Base-by-base conservation (phyloP, 441 rosid genomes). In the Arabidopsis hybrid region DNA sequence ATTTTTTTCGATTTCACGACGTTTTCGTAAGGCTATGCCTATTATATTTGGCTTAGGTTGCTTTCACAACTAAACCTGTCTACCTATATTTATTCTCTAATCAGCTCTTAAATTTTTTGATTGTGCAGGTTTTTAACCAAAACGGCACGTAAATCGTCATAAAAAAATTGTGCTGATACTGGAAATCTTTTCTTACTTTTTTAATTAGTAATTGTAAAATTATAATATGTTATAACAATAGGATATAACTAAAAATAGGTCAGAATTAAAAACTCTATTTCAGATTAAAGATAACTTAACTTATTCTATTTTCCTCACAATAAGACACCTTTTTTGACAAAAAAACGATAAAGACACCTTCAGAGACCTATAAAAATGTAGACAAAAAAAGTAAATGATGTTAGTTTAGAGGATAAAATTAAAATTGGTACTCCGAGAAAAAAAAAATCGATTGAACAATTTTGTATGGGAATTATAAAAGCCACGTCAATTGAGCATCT, bases 21-120 rank as follows among this genome's bases (percentile, higher is more conserved):
- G 75, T 64, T 63, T 64, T 64, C 34, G 71, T 35, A 47, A 55
- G 21, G 21, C n/a, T n/a, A n/a, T n/a, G 53, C 42, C 31, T 63
- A 63, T 47, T 63, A 56, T 38, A 47, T n/a, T 32, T 68, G 74
- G 70, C 17, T 61, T 35, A 43, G 52, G 58, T 36, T 75, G 70
- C 70, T 55, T 68, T 75, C 74, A 45, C 70, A 68, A 16, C 69
- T 67, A 67, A 69, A 61, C 74, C 58, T 43, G 39, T 42, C 69
- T 35, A 53, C 69, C 45, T 68, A 55, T 53, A 60, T 43, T 62
- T 26, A 10, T 53, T 51, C 2, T 52, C 9, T 45, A 45, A 35
- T 55, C n/a, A 52, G 29, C 31, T 13, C 31, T 49, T 8, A 26
- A 42, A 5, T 7, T 2, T 56, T 60, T 60, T 8, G 5, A 14